These are phyloP conservation scores for Metschnikowia vanudenii DNA, from an alignment of 805 yeast genomes.

Conservation along the genomic window DNA sequence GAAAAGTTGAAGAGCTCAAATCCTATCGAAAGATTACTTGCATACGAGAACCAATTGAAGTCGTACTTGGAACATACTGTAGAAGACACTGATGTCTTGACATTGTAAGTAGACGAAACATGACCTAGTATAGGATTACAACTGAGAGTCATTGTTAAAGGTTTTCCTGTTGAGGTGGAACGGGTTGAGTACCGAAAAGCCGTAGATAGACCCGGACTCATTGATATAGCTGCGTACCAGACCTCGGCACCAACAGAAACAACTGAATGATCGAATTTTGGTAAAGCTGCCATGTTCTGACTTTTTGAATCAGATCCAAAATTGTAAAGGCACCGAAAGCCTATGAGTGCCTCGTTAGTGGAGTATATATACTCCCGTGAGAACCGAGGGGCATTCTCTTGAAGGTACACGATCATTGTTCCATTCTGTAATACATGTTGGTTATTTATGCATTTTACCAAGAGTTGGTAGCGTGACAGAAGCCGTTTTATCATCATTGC, in stretches of 20 bases:
- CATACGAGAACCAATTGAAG: conserved; percentile 87
- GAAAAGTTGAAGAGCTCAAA: conserved; percentile 72
- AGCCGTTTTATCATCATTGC: conserved; percentile 77
- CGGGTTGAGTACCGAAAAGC: conserved; percentile 83
- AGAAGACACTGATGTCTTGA: conserved; percentile 70
- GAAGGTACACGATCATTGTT: conserved; percentile 66
- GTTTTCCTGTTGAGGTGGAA: conserved; percentile 83
- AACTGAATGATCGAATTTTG: conserved; percentile 57
- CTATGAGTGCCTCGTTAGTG: conserved; percentile 79
- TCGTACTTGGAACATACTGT: conserved; percentile 84
- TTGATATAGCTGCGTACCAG: conserved; percentile 81
- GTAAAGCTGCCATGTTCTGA: conserved; percentile 19
- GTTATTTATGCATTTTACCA: conserved; percentile 74
- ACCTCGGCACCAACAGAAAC: conserved; percentile 79
- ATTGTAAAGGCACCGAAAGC: conserved; percentile 76
- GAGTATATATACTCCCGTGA: conserved; percentile 77
- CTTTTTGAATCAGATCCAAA: conserved; percentile 35
- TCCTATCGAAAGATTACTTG: conserved; percentile 82
- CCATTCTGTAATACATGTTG: conserved; percentile 52
- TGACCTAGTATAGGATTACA: conserved; percentile 90
- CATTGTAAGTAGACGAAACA: conserved; percentile 81
- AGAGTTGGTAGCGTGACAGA: conserved; percentile 57
- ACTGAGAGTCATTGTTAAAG: conserved; percentile 82
- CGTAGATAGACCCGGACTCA: conserved; percentile 87
- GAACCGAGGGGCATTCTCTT: conserved; percentile 59